phyloP scores from a whole-genome alignment of 129 eudicot genomes.

The Pittosporum tobira region DNA sequence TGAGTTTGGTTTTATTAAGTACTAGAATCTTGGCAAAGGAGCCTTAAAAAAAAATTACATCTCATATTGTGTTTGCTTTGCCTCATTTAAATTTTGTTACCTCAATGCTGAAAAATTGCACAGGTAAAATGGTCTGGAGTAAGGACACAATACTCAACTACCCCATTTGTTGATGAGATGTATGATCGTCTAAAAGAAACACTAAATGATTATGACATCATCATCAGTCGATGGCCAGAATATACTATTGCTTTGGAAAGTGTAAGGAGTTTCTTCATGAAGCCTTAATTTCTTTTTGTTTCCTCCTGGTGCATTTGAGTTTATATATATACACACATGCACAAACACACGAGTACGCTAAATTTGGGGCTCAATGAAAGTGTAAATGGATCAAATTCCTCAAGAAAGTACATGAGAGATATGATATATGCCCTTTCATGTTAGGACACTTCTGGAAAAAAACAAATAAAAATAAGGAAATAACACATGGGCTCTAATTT shows the following conservation, averaged over 20 bases:
- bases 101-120: slow-evolving; percentile 11
- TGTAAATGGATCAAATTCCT: not conserved
- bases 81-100: not conserved
- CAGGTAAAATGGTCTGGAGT: slow-evolving; percentile 85
- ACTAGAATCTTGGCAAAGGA: not conserved
- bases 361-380: not conserved
- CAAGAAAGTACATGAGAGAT: not conserved
- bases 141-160: slow-evolving; percentile 62
- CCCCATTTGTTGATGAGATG: slow-evolving; percentile 87
- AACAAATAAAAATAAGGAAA: not conserved
- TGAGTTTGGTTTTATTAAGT: not conserved
- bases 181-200: slow-evolving; percentile 66
- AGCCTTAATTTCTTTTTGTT: not conserved
- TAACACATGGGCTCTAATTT: not conserved
- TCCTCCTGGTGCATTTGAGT: slow-evolving; percentile 4
- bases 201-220: slow-evolving; percentile 65
- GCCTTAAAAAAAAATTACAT: not conserved
- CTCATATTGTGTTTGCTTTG: not conserved
- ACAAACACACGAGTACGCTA: no score
- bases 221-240: slow-evolving; percentile 87
- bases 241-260: slow-evolving; percentile 69
- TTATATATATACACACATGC: no score
- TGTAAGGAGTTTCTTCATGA: slow-evolving; percentile 30
- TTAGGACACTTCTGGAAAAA: not conserved
- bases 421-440: not conserved